phyloP scores from a whole-genome alignment of 352 stramenopile genomes.

The Globisporangium polare region DNA sequence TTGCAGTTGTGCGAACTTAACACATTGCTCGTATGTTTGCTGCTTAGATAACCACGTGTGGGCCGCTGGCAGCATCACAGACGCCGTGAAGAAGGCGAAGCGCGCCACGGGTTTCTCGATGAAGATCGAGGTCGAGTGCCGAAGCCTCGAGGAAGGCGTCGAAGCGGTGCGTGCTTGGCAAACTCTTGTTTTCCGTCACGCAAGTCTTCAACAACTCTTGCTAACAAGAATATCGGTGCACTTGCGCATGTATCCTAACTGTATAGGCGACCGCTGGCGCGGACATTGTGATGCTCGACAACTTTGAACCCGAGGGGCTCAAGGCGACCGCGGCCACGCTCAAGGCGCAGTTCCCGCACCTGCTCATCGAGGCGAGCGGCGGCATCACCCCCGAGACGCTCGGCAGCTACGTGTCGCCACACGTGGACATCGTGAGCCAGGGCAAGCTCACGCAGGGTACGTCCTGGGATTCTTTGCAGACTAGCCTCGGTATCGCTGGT shows the following conservation, averaged over 20 bases:
- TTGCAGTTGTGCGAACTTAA: neutral
- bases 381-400: slow-evolving; percentile 96
- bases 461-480: neutral
- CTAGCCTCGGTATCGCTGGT: neutral
- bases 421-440: slow-evolving; percentile 97
- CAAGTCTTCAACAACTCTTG: neutral
- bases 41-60: slow-evolving; percentile 97
- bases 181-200: neutral
- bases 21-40: neutral
- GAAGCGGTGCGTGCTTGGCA: slow-evolving; percentile 68
- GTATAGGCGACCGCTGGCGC: slow-evolving; percentile 60
- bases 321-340: slow-evolving; percentile 90
- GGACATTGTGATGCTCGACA: slow-evolving; percentile 99
- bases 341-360: slow-evolving; percentile 93
- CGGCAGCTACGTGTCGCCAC: slow-evolving; percentile 88
- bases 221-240: neutral
- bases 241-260: neutral
- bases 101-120: slow-evolving; percentile 94
- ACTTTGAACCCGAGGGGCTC: slow-evolving; percentile 92
- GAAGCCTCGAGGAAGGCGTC: slow-evolving; percentile 91
- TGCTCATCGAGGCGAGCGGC: slow-evolving; percentile 97
- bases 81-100: slow-evolving; percentile 91
- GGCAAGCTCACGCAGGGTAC: slow-evolving; percentile 96
- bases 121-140: slow-evolving; percentile 99
- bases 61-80: slow-evolving; percentile 93